phyloP scores from a whole-genome alignment of 495 filamentous ascomycete genomes.

The Penicillium desertorum region DNA sequence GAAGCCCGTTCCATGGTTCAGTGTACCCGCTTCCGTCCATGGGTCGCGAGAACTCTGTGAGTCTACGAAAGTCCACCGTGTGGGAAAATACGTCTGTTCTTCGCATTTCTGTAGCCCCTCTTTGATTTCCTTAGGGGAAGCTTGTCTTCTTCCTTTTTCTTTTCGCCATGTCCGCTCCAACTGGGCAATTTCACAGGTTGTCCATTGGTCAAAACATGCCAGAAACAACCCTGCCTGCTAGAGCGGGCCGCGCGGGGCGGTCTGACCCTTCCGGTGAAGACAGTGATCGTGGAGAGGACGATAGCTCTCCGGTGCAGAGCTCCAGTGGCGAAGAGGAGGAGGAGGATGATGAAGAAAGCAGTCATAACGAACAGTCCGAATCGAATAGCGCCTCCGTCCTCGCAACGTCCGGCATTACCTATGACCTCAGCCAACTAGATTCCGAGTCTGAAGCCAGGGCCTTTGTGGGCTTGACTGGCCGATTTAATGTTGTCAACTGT shows the following conservation, averaged over 20 bases:
- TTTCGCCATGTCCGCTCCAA: conserved; percentile 42
- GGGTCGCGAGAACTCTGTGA: conserved; percentile 44
- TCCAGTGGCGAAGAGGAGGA: conserved; percentile 18
- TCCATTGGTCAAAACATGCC: conserved; percentile 41
- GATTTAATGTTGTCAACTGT: conserved; percentile 41
- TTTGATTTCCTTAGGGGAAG: conserved; percentile 6
- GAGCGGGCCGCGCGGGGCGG: conserved; percentile 22
- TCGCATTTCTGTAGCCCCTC: conserved; percentile 10
- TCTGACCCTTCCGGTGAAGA: conserved; percentile 22
- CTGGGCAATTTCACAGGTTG: conserved; percentile 41
- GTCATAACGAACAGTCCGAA: conserved; percentile 26
- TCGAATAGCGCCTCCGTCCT: conserved; percentile 24
- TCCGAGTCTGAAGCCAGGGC: conserved; percentile 36
- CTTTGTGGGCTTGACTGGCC: conserved; percentile 37
- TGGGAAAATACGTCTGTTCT: conserved; percentile 10
- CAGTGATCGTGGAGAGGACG: conserved; percentile 17
- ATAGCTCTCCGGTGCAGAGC: conserved; percentile 15
- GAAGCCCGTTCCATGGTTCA: conserved; percentile 33
- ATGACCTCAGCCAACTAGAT: conserved; percentile 41
- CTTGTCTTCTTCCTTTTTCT: conserved; percentile 13
- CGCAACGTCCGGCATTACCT: conserved; percentile 43
- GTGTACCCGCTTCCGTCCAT: conserved; percentile 43
- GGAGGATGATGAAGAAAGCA: conserved; percentile 18
- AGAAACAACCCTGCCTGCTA: conserved; percentile 27
- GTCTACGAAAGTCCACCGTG: conserved; percentile 18